Base-by-base conservation (phyloP, 2,329 filamentous ascomycete species). In the Aspergillus bombycis region DNA sequence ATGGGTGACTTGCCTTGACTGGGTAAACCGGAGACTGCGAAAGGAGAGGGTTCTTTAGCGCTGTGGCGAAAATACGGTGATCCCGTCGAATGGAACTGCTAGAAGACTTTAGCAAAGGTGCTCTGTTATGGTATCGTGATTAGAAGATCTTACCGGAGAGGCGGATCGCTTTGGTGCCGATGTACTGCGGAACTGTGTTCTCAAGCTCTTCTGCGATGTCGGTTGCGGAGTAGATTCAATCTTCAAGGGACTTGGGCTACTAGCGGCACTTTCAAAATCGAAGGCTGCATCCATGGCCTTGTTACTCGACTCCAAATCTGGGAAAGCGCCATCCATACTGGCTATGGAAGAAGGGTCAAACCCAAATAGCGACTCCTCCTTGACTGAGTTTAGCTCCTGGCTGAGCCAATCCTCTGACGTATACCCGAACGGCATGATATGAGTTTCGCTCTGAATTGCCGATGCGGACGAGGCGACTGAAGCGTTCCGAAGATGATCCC, bases 261-360 rank as follows among this genome's bases (percentile, higher is more conserved):
- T 82, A 9, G 79, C 80, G 36, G 80, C 80, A 63, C 80, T 82
- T 50, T 82, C 80, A 65, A 82, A 82, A 65, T 82, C 80, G 62
- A 82, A 82, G 14, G 79, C 80, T 32, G 80, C 80, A 66, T 81
- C 80, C 81, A 83, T 82, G 19, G 78, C 79, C 65, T 77, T 78
- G 64, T 82, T 82, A 62, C 79, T 82, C 8, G 73, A 77, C 64
- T 82, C 80, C 50, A 81, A 68, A 58, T 82, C 80, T 30, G 75
- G 63, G 57, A 75, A 75, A 7, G 68, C 69, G 28, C 67, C 68
- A 60, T 79, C 75, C 59, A 80, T 68, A 12, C 74, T 70, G 14
- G 70, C 68, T 57, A 77, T 16, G 1, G 52, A 71, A 10, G 74
- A 73, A 9, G 75, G 69, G 57, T 79, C 77, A 50, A 79, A 73